Conservation (phyloP, 2,329 filamentous ascomycete species). For the Aspergillus hortae region DNA sequence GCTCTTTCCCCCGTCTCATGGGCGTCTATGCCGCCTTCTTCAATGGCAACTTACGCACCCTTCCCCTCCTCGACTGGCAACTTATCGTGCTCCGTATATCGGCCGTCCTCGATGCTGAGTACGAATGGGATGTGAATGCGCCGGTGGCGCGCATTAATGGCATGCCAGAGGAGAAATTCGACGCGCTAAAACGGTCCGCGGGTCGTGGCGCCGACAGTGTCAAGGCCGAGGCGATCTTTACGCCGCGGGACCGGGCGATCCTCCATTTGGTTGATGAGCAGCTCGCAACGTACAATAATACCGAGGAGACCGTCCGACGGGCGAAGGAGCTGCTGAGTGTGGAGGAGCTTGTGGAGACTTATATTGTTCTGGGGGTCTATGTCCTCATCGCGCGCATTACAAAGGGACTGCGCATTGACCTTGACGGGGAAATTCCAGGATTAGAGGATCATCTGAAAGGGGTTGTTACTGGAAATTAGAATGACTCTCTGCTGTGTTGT, state of each 20-base stretch:
- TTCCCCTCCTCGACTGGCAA: constrained; percentile 10
- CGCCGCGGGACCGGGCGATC: constrained; percentile 4
- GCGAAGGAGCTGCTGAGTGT: background rate
- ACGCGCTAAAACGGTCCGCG: background rate
- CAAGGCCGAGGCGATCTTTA: background rate
- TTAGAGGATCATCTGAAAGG: background rate
- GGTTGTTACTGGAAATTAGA: background rate
- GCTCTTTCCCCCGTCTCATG: constrained; percentile 6
- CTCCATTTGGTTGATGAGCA: constrained; percentile 10
- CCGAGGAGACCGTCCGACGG: constrained; percentile 3
- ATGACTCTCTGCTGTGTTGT: background rate
- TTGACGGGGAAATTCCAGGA: constrained; percentile 6
- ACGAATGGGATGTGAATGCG: constrained; percentile 8
- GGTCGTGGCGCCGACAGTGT: background rate
- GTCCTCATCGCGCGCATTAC: constrained; percentile 8
- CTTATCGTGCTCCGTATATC: constrained; percentile 10
- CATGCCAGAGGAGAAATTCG: constrained; percentile 8
- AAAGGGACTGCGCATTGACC: constrained; percentile 8
- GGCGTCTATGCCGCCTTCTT: constrained; percentile 7
- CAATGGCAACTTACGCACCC: constrained; percentile 6
- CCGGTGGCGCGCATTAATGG: constrained; percentile 6
- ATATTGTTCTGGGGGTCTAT: constrained; percentile 11
- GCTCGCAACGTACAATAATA: constrained; percentile 6
- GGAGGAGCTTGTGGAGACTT: constrained; percentile 9
- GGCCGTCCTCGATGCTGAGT: constrained; percentile 5